Evolutionary conservation across 2,329 filamentous ascomycete genomes (phyloP).

Genomic region (Penicillium sp.): DNA sequence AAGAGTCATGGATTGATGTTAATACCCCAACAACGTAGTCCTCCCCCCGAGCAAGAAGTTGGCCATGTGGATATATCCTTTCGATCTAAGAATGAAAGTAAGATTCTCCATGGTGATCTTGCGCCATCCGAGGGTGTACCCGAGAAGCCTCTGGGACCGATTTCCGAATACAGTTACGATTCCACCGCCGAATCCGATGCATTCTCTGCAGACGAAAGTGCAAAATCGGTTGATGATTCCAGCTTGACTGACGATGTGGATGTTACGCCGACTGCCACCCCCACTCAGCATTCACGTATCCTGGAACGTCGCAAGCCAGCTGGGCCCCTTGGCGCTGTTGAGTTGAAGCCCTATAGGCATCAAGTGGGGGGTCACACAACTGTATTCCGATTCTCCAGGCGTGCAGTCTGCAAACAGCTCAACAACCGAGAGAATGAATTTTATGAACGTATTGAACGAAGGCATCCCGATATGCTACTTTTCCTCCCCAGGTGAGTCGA

Average conservation of each 20-base stretch:
- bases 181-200: constrained; percentile 48
- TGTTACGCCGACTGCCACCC: constrained; percentile 49
- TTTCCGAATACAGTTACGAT: constrained; percentile 39
- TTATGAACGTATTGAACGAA: constrained; percentile 91
- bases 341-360: constrained; percentile 94
- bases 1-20: constrained; percentile 28
- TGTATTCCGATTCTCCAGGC: constrained; percentile 89
- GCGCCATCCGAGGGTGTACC: constrained; percentile 39
- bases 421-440: constrained; percentile 99
- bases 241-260: constrained; percentile 57
- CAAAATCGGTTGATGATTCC: constrained; percentile 51
- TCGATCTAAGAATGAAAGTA: constrained; percentile 60
- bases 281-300: constrained; percentile 31
- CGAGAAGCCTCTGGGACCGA: constrained; percentile 36
- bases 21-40: constrained; percentile 27
- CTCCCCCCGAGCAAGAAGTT: constrained; percentile 29
- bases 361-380: constrained; percentile 97
- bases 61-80: constrained; percentile 64
- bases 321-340: constrained; percentile 79
- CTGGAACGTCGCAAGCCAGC: constrained; percentile 30
- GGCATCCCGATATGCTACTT: constrained; percentile 83
- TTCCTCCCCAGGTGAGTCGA: constrained; percentile 79
- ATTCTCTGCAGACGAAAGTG: constrained; percentile 44
- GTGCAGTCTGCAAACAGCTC: constrained; percentile 95
- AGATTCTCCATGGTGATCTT: constrained; percentile 61